Evolutionary conservation across 2,329 filamentous ascomycete genomes (phyloP), one percentile per base, ranked within the genome.

Genomic region (Phialophora macrospora): DNA sequence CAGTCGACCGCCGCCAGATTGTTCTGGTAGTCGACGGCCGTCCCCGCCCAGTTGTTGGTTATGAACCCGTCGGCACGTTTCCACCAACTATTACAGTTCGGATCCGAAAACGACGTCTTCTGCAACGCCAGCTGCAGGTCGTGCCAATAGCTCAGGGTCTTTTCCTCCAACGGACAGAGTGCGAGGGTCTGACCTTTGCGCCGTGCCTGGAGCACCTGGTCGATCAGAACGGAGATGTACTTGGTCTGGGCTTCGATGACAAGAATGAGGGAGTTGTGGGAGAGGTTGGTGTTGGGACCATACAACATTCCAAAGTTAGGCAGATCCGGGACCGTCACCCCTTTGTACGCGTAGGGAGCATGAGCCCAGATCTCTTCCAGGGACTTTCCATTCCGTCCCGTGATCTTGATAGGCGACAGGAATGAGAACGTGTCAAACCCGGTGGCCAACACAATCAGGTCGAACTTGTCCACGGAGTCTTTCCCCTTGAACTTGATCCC

Each of bases 361-460:
- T 77, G 73, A 7, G 74, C 72, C 86, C 85, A 88, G 17, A 86
- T 78, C 4, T 85, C 78, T 0, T 76, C 73, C 20, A 87, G 74
- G 0, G 78, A 59, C 6, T 77, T 77, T 1, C 80, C 79, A n/a
- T 79, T 72, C 0, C 73, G 68, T 6, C 85, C 85, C 12, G 75
- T 79, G 26, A 88, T 77, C 28, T 81, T 75, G 68, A 88, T 85
- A 0, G 84, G 84, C 66, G 83, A 79, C 77, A 88, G 80, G 75
- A 88, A 88, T 48, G 87, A 81, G 0, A 83, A 80, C 0, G 85
- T 83, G 30, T 81, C 78, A 77, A 88, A 88, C 0, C 85, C 86
- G 0, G 85, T 88, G 0, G 85, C 85, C 12, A 84, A 78, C 24
- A 88, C 76, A 12, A 88, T 78, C n/a, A 87, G 74, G 70, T 88